phyloP scores from a whole-genome alignment of 805 yeast genomes.

The Ogataea minuta region DNA sequence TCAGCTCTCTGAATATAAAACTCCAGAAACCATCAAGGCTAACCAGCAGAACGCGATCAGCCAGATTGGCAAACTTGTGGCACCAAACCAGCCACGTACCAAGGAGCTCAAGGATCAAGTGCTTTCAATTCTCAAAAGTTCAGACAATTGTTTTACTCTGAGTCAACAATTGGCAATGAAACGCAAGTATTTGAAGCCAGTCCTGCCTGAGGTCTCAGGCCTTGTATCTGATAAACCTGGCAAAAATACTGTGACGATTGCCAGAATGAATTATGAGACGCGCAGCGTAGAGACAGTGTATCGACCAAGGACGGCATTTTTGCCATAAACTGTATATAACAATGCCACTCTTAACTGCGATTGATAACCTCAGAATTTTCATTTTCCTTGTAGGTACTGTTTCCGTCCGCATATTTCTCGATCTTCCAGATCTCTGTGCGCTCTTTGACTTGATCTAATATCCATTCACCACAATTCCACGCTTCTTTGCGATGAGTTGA shows the following conservation, averaged over 20 bases:
- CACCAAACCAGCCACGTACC: slow-evolving; percentile 29
- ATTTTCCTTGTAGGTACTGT: slow-evolving; percentile 43
- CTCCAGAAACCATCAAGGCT: slow-evolving; percentile 34
- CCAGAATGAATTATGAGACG: slow-evolving; percentile 60
- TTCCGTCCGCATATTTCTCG: slow-evolving; percentile 44
- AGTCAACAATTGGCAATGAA: slow-evolving; percentile 40
- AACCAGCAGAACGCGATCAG: slow-evolving; percentile 22
- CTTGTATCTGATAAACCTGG: slow-evolving; percentile 34
- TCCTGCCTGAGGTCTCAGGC: slow-evolving; percentile 49
- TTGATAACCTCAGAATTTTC: slow-evolving; percentile 28
- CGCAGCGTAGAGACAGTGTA: slow-evolving; percentile 51
- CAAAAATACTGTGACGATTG: slow-evolving; percentile 49
- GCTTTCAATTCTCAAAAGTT: slow-evolving; percentile 39
- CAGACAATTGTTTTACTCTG: slow-evolving; percentile 37
- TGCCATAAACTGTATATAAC: slow-evolving; percentile 15
- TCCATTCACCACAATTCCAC: slow-evolving; percentile 45
- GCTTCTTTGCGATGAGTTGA: slow-evolving; percentile 47
- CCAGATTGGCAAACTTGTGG: slow-evolving; percentile 19
- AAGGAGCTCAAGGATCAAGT: slow-evolving; percentile 42
- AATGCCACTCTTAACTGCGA: slow-evolving; percentile 2
- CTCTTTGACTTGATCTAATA: slow-evolving; percentile 44
- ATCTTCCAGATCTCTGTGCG: slow-evolving; percentile 51
- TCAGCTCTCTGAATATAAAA: slow-evolving; percentile 39
- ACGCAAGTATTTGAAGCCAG: slow-evolving; percentile 52
- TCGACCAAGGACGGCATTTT: slow-evolving; percentile 53